These are phyloP conservation scores for Meyerozyma carpophila DNA, from an alignment of 1,139 yeast species.

Conservation along the genomic window DNA sequence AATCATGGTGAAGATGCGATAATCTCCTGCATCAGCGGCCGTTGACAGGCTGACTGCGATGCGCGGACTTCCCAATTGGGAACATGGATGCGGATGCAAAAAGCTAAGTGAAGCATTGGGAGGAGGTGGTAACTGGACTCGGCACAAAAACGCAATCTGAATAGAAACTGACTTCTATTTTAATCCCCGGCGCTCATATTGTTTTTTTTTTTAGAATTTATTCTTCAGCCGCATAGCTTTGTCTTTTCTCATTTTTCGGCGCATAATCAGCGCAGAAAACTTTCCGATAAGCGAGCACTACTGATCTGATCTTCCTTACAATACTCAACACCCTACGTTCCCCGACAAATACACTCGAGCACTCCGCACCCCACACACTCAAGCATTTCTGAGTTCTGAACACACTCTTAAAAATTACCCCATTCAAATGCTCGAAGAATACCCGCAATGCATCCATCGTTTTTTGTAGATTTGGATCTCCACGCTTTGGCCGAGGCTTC, in stretches of 20 bases:
- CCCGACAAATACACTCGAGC: not conserved
- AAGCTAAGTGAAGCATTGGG: no score
- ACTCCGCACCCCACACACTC: not conserved
- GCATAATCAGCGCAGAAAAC: not conserved
- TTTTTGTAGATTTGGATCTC: not conserved
- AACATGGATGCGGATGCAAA: not conserved
- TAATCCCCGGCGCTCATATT: no score
- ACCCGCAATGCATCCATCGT: not conserved
- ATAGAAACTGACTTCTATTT: no score
- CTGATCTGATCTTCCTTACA: not conserved
- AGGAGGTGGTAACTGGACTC: no score
- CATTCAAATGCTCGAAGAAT: no score
- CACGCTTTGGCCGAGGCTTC: conserved; percentile 3
- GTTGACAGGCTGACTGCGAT: not conserved
- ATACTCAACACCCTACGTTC: not conserved
- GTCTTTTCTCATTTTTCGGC: not conserved
- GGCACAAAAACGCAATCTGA: no score
- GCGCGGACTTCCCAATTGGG: not conserved
- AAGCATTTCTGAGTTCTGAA: no score
- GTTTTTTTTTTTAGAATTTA: no score
- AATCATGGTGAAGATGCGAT: conserved; percentile 7
- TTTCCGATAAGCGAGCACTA: not conserved
- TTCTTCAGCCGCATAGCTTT: not conserved
- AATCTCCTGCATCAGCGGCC: not conserved
- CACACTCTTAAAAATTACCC: no score